Percentiles rank a stretch among this genome's conserved stretches.
Conservation (phyloP, 192 early-diverging fungal genomes). For the Neocallimastix lanati region DNA sequence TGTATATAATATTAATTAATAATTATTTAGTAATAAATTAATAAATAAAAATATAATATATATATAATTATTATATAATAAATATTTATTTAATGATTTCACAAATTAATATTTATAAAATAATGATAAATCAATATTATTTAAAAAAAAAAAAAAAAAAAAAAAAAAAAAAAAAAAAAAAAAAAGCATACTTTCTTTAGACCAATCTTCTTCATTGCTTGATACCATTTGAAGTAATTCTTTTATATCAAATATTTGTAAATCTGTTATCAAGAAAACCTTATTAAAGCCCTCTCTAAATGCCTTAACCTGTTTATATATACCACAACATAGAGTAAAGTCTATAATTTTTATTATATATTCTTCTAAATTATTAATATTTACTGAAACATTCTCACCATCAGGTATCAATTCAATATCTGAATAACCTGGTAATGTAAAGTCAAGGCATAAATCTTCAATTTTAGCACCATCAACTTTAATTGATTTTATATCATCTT, state of each 20-base stretch:
- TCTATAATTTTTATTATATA: constrained; percentile 53
- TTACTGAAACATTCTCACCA: constrained; percentile 49
- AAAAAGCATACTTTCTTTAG: constrained; percentile 23
- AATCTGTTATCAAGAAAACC: constrained; percentile 51
- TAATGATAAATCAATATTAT: too few relatives aligned
- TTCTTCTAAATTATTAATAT: constrained; percentile 58
- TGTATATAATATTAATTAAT: too few relatives aligned
- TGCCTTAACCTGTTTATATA: constrained; percentile 47
- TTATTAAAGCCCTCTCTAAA: constrained; percentile 66
- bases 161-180: neutral
- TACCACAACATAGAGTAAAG: constrained; percentile 40
- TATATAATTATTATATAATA: too few relatives aligned
- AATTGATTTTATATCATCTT: constrained; percentile 17
- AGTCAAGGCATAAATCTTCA: constrained; percentile 60
- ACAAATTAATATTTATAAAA: too few relatives aligned
- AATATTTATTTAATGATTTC: too few relatives aligned
- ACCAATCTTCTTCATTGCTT: constrained; percentile 62
- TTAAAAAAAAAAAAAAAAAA: too few relatives aligned
- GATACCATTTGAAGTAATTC: constrained; percentile 59
- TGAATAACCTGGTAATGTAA: constrained; percentile 69
- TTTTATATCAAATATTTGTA: constrained; percentile 46
- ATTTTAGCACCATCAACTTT: constrained; percentile 24
- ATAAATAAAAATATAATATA: too few relatives aligned
- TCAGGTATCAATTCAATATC: constrained; percentile 37
- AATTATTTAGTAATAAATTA: too few relatives aligned